Conservation (phyloP, 2,329 filamentous ascomycete genomes). For the Paracoccidioides brasiliensis region DNA sequence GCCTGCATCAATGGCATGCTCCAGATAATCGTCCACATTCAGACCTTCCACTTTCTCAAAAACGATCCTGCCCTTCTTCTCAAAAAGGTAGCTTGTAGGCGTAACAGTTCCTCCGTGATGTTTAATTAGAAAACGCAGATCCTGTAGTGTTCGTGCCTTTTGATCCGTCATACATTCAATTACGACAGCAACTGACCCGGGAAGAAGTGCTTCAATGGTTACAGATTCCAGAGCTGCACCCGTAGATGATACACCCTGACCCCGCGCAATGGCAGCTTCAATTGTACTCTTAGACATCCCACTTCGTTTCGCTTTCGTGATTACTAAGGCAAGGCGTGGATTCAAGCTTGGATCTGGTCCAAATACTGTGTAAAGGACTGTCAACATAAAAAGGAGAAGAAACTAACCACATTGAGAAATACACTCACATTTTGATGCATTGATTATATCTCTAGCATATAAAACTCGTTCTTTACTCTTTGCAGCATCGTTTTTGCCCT, state of each 20-base stretch:
- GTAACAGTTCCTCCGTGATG: slow-evolving; percentile 55
- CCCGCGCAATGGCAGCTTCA: slow-evolving; percentile 73
- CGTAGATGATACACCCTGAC: slow-evolving; percentile 65
- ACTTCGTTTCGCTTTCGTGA: slow-evolving; percentile 68
- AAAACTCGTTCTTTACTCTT: slow-evolving; percentile 59
- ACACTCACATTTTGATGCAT: slow-evolving; percentile 57
- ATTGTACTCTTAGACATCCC: slow-evolving; percentile 75
- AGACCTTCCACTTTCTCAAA: slow-evolving; percentile 47
- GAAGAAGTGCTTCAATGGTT: slow-evolving; percentile 68
- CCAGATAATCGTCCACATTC: slow-evolving; percentile 57
- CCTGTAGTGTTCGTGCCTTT: slow-evolving; percentile 58
- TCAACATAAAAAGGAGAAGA: background rate
- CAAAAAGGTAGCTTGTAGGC: slow-evolving; percentile 72
- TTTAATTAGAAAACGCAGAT: slow-evolving; percentile 60
- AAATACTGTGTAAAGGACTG: slow-evolving; percentile 42
- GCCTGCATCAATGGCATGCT: slow-evolving; percentile 74
- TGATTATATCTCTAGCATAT: slow-evolving; percentile 59
- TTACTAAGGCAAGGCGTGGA: slow-evolving; percentile 57
- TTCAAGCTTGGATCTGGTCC: slow-evolving; percentile 64
- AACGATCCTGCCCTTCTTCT: slow-evolving; percentile 61
- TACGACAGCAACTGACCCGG: slow-evolving; percentile 59
- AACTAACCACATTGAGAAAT: background rate
- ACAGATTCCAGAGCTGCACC: slow-evolving; percentile 66
- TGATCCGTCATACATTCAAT: slow-evolving; percentile 79
- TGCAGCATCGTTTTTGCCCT: slow-evolving; percentile 64